Conservation (phyloP, 2,329 filamentous ascomycete genomes). For the Neoascochyta sp. region DNA sequence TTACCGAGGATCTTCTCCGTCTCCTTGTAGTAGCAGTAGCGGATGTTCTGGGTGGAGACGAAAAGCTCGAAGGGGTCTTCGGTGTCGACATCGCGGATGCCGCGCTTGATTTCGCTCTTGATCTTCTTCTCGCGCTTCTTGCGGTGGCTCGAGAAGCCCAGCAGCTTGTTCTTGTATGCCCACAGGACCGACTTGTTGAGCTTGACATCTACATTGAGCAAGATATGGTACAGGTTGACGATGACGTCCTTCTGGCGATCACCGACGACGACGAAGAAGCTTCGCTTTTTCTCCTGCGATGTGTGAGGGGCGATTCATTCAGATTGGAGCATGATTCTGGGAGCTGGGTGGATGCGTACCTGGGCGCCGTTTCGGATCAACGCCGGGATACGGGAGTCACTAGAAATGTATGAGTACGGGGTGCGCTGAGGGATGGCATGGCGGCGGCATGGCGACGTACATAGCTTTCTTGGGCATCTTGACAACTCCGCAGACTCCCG, state of each 20-base stretch:
- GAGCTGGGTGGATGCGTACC: slow-evolving; percentile 11
- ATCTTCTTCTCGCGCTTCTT: slow-evolving; percentile 99
- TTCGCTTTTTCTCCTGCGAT: slow-evolving; percentile 81
- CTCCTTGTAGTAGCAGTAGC: slow-evolving; percentile 99
- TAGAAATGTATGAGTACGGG: slow-evolving; percentile 14
- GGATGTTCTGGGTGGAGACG: slow-evolving; percentile 91
- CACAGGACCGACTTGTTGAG: slow-evolving; percentile 95
- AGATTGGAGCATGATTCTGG: not conserved
- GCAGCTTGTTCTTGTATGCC: slow-evolving; percentile 97
- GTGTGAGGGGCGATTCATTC: slow-evolving; percentile 9
- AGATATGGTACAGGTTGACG: slow-evolving; percentile 89
- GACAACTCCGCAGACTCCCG: slow-evolving; percentile 30
- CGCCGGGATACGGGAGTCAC: slow-evolving; percentile 40
- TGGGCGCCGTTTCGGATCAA: slow-evolving; percentile 42
- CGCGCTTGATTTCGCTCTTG: slow-evolving; percentile 95
- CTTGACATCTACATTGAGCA: slow-evolving; percentile 84
- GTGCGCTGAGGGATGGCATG: not conserved
- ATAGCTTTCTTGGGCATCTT: slow-evolving; percentile 42
- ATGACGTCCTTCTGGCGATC: slow-evolving; percentile 95
- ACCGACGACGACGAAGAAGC: slow-evolving; percentile 95
- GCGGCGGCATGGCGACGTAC: slow-evolving; percentile 21
- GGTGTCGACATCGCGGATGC: slow-evolving; percentile 84
- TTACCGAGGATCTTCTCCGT: slow-evolving; percentile 98
- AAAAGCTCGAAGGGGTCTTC: slow-evolving; percentile 98
- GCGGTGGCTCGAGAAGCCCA: slow-evolving; percentile 89